Base-by-base conservation (phyloP, 495 filamentous ascomycete species). In the Talaromyces borbonicus region DNA sequence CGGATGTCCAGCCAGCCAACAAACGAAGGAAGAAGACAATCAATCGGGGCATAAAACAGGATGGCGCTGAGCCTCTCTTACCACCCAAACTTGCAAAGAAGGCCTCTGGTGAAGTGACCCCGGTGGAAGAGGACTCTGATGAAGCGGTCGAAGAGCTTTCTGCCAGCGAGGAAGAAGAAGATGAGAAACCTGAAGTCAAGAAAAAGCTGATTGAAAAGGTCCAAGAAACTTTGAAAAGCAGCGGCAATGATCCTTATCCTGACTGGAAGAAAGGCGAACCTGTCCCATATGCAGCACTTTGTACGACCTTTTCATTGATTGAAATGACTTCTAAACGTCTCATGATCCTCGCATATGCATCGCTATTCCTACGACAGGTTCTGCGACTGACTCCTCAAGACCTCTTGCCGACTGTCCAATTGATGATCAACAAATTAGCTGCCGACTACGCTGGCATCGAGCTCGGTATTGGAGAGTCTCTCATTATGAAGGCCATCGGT, bases 401-500 rank as follows among this genome's bases (percentile, higher is more conserved):
- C 56, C 73, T 98, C 5, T 70, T 97, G 2, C 76, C 88, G 2
- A 92, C 86, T 1, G 82, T 97, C 6, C 75, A 90, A 43, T 79
- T 98, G 15, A 97, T 97, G 90, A 88, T 92, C 65, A 95, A 95
- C 63, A 97, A 96, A 56, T 78, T 98, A 26, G 92, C 92, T 9
- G 90, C 92, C 1, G 92, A 98, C 58, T 98, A 95, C 56, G 82
- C 90, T 19, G 92, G 92, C 15, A 85, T 98, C 47, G 92, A 98
- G 63, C 71, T 98, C 14, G 92, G 92, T 23, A 97, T 98, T 57
- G 92, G 92, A 33, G 92, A 98, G 67, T 95, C 88, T 11, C 60
- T 98, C 35, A 94, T 98, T 54, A 96, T 98, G 89, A 98, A 96
- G 56, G 85, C 92, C 12, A 95, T 98, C 56, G 88, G 89, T 11